A percentile compares a stretch with the other conserved stretches of the same genome.
These are phyloP conservation scores for Phoma herbarum DNA, from an alignment of 2,329 filamentous ascomycete species.

Conservation along the genomic window DNA sequence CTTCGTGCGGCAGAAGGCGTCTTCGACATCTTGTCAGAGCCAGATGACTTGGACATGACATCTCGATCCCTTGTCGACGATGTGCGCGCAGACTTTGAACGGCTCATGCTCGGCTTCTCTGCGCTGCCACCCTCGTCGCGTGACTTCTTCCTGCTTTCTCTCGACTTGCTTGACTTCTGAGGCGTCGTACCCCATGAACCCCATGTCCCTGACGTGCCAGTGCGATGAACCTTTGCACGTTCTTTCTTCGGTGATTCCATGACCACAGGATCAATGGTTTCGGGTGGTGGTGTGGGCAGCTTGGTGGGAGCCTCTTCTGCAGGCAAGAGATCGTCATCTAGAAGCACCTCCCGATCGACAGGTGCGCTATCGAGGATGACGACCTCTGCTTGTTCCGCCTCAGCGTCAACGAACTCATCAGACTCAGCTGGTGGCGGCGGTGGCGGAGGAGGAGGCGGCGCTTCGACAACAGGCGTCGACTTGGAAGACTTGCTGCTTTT, in stretches of 20 bases:
- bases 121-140: slow-evolving; percentile 41
- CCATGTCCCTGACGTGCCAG: slow-evolving; percentile 74
- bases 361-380: slow-evolving; percentile 29
- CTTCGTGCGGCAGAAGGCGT: slow-evolving; percentile 51
- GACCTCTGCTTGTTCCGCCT: slow-evolving; percentile 35
- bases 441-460: slow-evolving; percentile 40
- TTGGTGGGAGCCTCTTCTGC: slow-evolving; percentile 42
- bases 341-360: slow-evolving; percentile 29
- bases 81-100: slow-evolving; percentile 66
- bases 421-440: slow-evolving; percentile 38
- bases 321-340: slow-evolving; percentile 39
- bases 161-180: slow-evolving; percentile 49
- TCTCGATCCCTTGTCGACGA: slow-evolving; percentile 65
- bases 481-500: slow-evolving; percentile 39
- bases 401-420: slow-evolving; percentile 30
- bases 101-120: slow-evolving; percentile 56
- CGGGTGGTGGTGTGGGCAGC: slow-evolving; percentile 60
- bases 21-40: slow-evolving; percentile 74
- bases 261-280: slow-evolving; percentile 47
- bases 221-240: slow-evolving; percentile 77
- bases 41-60: slow-evolving; percentile 72
- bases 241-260: slow-evolving; percentile 72
- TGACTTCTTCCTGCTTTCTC: slow-evolving; percentile 51
- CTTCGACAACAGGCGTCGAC: slow-evolving; percentile 39
- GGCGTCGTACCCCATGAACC: slow-evolving; percentile 73